Base-by-base conservation (phyloP, 106 monocot genomes). In the Allium fistulosum region DNA sequence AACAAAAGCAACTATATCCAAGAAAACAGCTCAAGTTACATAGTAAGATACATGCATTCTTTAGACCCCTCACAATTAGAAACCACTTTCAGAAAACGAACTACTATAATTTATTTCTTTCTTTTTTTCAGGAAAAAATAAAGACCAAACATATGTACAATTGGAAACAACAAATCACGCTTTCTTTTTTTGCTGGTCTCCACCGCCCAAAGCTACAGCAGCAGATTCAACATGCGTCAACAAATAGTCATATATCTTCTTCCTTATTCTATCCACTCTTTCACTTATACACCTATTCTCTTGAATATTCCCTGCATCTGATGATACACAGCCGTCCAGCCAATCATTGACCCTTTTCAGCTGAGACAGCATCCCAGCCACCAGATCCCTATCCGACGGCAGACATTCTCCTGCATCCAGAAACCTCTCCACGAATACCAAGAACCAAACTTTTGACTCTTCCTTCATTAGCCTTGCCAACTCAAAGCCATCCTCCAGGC, bases 201-300 rank as follows among this genome's bases (percentile, higher is more conserved):
- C 74, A 26, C 87, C 69, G 2, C 94, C 75, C 1, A 95, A 77
- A 4, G 90, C 90, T 13, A 82, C 85, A 10, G 88, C 90, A 13
- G 90, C 94, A 13, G 87, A 91, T 65, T 95, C 94, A 26, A 95
- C 94, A 68, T 95, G 85, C 1, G 81, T 76, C 28, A 95, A 75
- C 46, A 95, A 79, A 66, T 95, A 95, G 57, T 91, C 94, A 50
- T 95, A 95, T 48, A 95, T 95, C 73, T 95, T 95, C 83, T 95
- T 95, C 74, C 90, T 80, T 37, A 95, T 63, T 70, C 75, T 69
- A 48, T 95, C 90, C 4, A 95, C 71, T 7, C 77, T 91, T 65
- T 91, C 94, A 7, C 65, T 55, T 37, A 37, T 37, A 37, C 37
- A 37, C 37, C 37, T 37, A 37, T 2, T 37, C 5, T 37, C 37